Percentiles rank a stretch among this genome's conserved stretches.
Evolutionary conservation across 768 basidiomycete genomes (phyloP).

Genomic region (Hypholoma fasciculare): DNA sequence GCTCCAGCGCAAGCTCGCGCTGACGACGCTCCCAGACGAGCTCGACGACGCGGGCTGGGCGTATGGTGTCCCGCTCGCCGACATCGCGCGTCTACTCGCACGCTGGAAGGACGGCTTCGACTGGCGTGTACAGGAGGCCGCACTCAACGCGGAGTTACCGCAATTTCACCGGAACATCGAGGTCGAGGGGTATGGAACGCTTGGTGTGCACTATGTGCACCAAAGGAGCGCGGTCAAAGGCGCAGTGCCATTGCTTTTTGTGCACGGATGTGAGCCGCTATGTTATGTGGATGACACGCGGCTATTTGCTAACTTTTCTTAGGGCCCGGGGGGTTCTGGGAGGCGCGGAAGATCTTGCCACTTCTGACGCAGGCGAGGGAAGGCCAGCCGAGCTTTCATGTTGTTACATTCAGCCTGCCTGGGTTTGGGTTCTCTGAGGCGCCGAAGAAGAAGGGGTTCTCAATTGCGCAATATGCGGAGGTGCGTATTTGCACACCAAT

Average conservation of each 20-base stretch:
- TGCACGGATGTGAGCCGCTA: slow-evolving; percentile 50
- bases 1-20: slow-evolving; percentile 27
- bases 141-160: slow-evolving; percentile 49
- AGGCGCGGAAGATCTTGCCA: slow-evolving; percentile 58
- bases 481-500: slow-evolving; percentile 17
- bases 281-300: background rate
- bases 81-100: slow-evolving; percentile 44
- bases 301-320: too few relatives aligned
- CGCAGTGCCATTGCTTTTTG: slow-evolving; percentile 46
- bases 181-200: slow-evolving; percentile 43
- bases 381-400: slow-evolving; percentile 58
- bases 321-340: slow-evolving; percentile 67
- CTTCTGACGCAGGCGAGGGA: slow-evolving; percentile 42
- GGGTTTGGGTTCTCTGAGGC: slow-evolving; percentile 65
- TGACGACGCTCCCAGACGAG: slow-evolving; percentile 56
- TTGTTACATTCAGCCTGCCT: slow-evolving; percentile 59
- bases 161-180: slow-evolving; percentile 55
- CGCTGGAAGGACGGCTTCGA: slow-evolving; percentile 53
- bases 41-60: slow-evolving; percentile 48
- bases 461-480: slow-evolving; percentile 45
- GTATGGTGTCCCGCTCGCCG: slow-evolving; percentile 52
- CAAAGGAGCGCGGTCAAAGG: slow-evolving; percentile 40
- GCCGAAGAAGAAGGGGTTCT: slow-evolving; percentile 53
- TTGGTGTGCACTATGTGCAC: slow-evolving; percentile 61
- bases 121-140: slow-evolving; percentile 52